Base-by-base conservation (phyloP, 148 eudicot species). In the Vaccinium corymbosum region DNA sequence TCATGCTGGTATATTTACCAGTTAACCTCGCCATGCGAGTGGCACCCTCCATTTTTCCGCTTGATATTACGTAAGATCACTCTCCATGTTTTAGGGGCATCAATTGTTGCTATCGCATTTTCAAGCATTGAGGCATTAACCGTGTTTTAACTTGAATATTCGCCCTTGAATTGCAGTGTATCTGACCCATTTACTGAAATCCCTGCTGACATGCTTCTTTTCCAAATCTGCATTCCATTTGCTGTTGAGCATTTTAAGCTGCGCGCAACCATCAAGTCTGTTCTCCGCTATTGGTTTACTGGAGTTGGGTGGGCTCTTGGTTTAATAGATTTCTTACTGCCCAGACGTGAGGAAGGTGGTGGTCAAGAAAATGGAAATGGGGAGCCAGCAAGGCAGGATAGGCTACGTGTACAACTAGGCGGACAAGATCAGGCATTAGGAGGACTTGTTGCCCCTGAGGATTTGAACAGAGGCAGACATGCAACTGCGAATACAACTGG, bases 111-210 rank as follows among this genome's bases (percentile, higher is more conserved):
- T 25, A 1, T 83, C 78, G 48, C 16, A 57, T n/a, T 70, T 81
- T 66, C 19, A 15, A 16, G 14, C 38, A 0, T 29, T 14, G 62
- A 19, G 53, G 25, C 25, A 3, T 55, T 22, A 62, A 56, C 25
- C 64, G 25, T 22, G 68, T 86, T 48, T 70, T 79, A 42, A 78
- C 57, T 78, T 84, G 72, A 10, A 38, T 32, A 7, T 35, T 35
- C 10, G 17, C 57, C 61, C 80, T 64, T 71, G 25, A 81, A 59
- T 84, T 93, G 91, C 98, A 96, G 99, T 22, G 94, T 96, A 25
- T 92, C 99, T 27, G 99, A 94, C 84, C 98, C 99, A 74, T 96
- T 96, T 84, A 96, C 99, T 35, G 99, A 96, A 87, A 94, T 96
- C 79, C 99, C 99, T 73, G 95, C 98, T 66, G 97, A 92, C 83